These are phyloP conservation scores for Rhododendron ovatum DNA, from an alignment of 148 eudicot species.

Conservation along the genomic window DNA sequence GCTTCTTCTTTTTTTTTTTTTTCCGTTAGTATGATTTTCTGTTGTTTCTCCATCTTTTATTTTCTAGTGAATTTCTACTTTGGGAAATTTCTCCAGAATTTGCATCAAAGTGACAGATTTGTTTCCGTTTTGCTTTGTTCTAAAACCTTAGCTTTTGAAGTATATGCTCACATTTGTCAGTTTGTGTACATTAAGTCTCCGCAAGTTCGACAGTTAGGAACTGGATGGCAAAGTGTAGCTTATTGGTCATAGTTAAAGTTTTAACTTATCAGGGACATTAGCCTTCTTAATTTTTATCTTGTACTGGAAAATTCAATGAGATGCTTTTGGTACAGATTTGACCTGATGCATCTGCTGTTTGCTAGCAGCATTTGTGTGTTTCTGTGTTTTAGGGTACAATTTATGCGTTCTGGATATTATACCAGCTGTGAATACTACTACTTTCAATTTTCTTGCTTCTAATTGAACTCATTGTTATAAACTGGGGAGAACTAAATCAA, in stretches of 20 bases:
- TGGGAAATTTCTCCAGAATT: not conserved
- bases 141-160: not conserved
- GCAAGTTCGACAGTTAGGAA: not conserved
- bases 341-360: conserved; percentile 2
- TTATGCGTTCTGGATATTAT: not conserved
- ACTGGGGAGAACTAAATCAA: not conserved
- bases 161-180: not conserved
- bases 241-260: not conserved
- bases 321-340: not conserved
- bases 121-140: not conserved
- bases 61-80: not conserved
- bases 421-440: not conserved
- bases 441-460: conserved; percentile 1
- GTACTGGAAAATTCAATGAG: not conserved
- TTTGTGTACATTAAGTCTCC: not conserved
- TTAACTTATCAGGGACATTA: not conserved
- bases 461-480: not conserved
- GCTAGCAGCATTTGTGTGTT: not conserved
- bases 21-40: not conserved
- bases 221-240: not conserved
- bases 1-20: not conserved
- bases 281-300: not conserved
- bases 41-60: not conserved
- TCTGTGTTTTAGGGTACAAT: not conserved
- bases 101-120: not conserved